Evolutionary conservation across 106 monocot species (phyloP), one percentile per base, ranked within the genome.

Genomic region (Apostasia shenzhenica): DNA sequence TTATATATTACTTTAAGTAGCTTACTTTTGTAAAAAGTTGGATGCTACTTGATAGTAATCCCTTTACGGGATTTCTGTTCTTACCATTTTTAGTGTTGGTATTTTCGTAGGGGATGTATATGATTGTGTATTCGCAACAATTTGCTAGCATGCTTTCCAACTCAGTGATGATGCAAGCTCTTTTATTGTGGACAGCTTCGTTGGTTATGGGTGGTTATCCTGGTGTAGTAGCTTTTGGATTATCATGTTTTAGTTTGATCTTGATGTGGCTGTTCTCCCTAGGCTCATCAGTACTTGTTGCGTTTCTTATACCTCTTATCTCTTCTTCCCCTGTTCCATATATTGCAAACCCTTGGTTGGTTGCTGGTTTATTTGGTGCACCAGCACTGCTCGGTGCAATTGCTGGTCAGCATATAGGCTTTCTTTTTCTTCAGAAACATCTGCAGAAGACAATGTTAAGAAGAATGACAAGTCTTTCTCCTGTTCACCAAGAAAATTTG

Each of bases 351-450:
- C 93, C 85, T 41, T 93, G 87, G 89, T 66, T 99, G 74, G 73
- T 90, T 45, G 45, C 84, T 68, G 85, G 90, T 49, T 85, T 99
- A 69, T 99, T 99, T 81, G 90, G 93, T 71, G 83, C 87, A 43
- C 99, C 99, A 49, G 89, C 99, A 44, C 14, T 99, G 13, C 68
- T 93, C 63, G 99, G 99, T 44, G 99, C 93, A 69, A 57, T 93
- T 55, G 51, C 61, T 76, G 99, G 99, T 81, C 99, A 99, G 70
- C 90, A 87, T 48, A 26, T 99, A n/a, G 99, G 90, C 3, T 99
- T 90, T 82, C 71, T 77, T 7, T 63, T 87, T 39, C 78, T 99
- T 57, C 79, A 78, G 67, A 87, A 77, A 62, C 65, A 90, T 73
- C 71, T 93, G 41, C 55, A 8, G 48, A 54, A 58, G 51, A 72